Evolutionary conservation across 1,284 basidiomycete species (phyloP).

Genomic region (Malassezia furfur): DNA sequence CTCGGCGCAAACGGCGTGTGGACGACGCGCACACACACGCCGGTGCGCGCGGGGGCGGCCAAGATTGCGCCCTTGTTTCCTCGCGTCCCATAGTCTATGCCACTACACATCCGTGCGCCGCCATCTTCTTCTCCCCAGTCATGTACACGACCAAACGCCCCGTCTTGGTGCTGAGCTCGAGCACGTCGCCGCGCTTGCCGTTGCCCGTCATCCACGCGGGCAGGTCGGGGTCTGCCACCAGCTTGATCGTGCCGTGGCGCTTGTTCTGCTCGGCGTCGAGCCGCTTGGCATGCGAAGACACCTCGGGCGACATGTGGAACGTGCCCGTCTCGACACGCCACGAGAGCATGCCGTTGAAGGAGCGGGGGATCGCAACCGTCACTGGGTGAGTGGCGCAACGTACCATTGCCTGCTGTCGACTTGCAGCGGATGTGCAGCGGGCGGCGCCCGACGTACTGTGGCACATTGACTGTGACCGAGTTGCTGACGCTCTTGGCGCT

Average conservation of each 20-base stretch:
- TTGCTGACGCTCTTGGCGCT: conserved; percentile 4
- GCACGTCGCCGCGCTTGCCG: conserved; percentile 26
- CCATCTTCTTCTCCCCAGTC: conserved; percentile 2
- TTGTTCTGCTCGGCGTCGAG: conserved; percentile 24
- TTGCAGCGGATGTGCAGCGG: conserved; percentile 31
- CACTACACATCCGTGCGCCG: conserved; percentile 3
- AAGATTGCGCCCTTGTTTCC: conserved; percentile 22
- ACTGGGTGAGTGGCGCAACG: conserved; percentile 10
- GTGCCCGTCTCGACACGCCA: conserved; percentile 32
- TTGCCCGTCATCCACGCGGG: conserved; percentile 20
- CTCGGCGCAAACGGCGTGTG: background rate
- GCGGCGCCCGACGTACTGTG: conserved; percentile 20
- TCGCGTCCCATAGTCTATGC: conserved; percentile 4
- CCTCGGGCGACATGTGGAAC: conserved; percentile 23
- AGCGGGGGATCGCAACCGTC: conserved; percentile 24
- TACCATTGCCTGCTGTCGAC: conserved; percentile 21
- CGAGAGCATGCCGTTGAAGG: conserved; percentile 31
- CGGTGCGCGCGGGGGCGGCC: conserved; percentile 20
- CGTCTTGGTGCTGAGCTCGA: conserved; percentile 20
- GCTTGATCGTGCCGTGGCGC: conserved; percentile 28
- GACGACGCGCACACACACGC: conserved; percentile 17
- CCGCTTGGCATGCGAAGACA: conserved; percentile 21
- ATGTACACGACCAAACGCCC: conserved; percentile 19
- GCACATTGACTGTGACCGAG: conserved; percentile 11
- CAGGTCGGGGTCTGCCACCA: conserved; percentile 16